A percentile compares a stretch with the other conserved stretches of the same genome.
These are phyloP conservation scores for Fusarium liriodendri DNA, from an alignment of 2,329 filamentous ascomycete genomes.

Conservation along the genomic window DNA sequence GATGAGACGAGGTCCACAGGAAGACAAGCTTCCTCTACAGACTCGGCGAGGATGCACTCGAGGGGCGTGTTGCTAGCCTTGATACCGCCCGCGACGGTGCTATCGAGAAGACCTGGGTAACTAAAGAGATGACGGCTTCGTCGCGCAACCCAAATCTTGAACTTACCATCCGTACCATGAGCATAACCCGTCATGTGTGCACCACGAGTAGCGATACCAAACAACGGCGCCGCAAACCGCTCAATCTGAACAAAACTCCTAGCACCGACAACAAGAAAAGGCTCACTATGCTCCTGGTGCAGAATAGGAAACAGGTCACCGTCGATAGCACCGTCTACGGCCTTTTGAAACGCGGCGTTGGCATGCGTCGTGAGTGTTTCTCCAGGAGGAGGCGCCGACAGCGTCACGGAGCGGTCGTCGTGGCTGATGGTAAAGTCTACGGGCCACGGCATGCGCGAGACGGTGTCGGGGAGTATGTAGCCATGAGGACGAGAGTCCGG, in stretches of 20 bases:
- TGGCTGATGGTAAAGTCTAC: conserved; percentile 51
- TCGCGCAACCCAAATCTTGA: conserved; percentile 79
- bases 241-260: conserved; percentile 62
- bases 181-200: conserved; percentile 75
- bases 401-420: conserved; percentile 45
- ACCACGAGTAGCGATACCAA: conserved; percentile 75
- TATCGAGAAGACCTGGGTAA: conserved; percentile 81
- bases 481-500: conserved; percentile 60
- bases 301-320: conserved; percentile 52
- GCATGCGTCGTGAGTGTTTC: conserved; percentile 45
- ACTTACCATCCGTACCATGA: conserved; percentile 48
- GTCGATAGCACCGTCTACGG: conserved; percentile 53
- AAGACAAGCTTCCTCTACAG: conserved; percentile 74
- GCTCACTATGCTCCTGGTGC: conserved; percentile 55
- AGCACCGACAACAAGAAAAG: conserved; percentile 55
- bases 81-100: conserved; percentile 83
- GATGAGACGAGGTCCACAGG: conserved; percentile 42
- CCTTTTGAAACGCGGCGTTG: conserved; percentile 53
- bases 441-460: conserved; percentile 61
- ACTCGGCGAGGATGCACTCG: conserved; percentile 77
- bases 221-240: conserved; percentile 70
- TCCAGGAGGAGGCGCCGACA: conserved; percentile 42
- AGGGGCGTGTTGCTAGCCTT: conserved; percentile 73
- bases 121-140: conserved; percentile 75
- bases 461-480: conserved; percentile 59